Evolutionary conservation across 192 early-diverging fungal species (phyloP).

Genomic region (Geranomyces michiganensis): DNA sequence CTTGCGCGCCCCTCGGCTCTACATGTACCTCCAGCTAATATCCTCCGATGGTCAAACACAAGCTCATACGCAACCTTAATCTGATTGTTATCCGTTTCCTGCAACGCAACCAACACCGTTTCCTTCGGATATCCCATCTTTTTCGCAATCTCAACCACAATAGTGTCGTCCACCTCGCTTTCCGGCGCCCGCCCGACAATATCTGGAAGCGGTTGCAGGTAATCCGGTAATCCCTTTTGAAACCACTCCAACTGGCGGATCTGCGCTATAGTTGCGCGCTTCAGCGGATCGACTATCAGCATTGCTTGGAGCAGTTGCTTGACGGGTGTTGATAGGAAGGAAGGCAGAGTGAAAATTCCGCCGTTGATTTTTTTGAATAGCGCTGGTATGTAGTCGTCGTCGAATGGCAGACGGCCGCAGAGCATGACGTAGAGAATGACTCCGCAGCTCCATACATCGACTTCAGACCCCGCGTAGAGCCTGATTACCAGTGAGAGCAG

Average conservation of each 20-base stretch:
- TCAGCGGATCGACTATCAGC: constrained; percentile 94
- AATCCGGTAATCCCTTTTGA: constrained; percentile 86
- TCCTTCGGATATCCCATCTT: constrained; percentile 74
- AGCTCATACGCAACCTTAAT: constrained; percentile 97
- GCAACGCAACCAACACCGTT: constrained; percentile 74
- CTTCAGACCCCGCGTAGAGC: constrained; percentile 90
- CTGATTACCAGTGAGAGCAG: too few relatives aligned
- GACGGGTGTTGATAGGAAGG: constrained; percentile 81
- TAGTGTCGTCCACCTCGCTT: constrained; percentile 74
- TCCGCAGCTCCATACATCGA: constrained; percentile 99
- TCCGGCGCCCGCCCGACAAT: constrained; percentile 57
- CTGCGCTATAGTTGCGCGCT: constrained; percentile 90
- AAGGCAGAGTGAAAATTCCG: constrained; percentile 90
- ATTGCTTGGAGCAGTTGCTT: constrained; percentile 83
- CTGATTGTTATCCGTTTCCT: constrained; percentile 86
- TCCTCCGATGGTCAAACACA: constrained; percentile 79
- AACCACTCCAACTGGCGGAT: constrained; percentile 92
- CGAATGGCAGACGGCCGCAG: constrained; percentile 93
- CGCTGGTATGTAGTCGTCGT: constrained; percentile 90
- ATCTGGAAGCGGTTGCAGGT: constrained; percentile 81
- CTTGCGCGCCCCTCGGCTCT: not conserved
- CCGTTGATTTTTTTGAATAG: constrained; percentile 92
- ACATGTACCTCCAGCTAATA: constrained; percentile 47
- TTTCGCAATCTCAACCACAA: constrained; percentile 78
- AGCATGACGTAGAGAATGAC: constrained; percentile 97